Evolutionary conservation across 192 early-diverging fungal species (phyloP).

Genomic region (Rhizophagus clarus): DNA sequence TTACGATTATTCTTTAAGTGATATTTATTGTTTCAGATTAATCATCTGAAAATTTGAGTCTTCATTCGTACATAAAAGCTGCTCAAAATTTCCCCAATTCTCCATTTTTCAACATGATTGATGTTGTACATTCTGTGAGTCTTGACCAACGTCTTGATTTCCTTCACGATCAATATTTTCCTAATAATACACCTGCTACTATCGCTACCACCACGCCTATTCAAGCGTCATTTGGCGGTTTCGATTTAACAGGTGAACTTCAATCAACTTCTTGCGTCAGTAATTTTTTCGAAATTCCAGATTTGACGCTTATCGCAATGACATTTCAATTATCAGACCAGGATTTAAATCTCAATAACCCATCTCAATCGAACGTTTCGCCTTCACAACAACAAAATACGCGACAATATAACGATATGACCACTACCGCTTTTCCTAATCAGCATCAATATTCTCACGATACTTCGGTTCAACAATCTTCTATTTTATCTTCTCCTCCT

Average conservation of each 20-base stretch:
- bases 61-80: neutral
- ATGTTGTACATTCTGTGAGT: slow-evolving; percentile 20
- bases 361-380: no score
- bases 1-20: slow-evolving; percentile 1
- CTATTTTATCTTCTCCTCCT: neutral
- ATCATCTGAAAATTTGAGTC: slow-evolving; percentile 3
- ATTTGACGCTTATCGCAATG: neutral
- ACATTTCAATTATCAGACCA: neutral
- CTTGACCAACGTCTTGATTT: slow-evolving; percentile 20
- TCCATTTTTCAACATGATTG: slow-evolving; percentile 19
- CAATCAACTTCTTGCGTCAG: neutral
- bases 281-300: neutral
- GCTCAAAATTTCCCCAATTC: neutral
- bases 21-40: slow-evolving; percentile 14
- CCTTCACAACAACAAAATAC: neutral
- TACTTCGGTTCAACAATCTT: neutral
- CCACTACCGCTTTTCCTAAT: neutral
- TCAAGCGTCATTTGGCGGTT: slow-evolving; percentile 7
- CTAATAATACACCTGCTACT: neutral
- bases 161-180: slow-evolving; percentile 1
- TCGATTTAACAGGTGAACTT: slow-evolving; percentile 12
- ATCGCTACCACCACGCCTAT: slow-evolving; percentile 1
- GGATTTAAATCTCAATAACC: neutral
- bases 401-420: neutral
- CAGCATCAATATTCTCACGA: neutral